Conservation (phyloP, 495 filamentous ascomycete genomes). For the Aspergillus mulundensis region DNA sequence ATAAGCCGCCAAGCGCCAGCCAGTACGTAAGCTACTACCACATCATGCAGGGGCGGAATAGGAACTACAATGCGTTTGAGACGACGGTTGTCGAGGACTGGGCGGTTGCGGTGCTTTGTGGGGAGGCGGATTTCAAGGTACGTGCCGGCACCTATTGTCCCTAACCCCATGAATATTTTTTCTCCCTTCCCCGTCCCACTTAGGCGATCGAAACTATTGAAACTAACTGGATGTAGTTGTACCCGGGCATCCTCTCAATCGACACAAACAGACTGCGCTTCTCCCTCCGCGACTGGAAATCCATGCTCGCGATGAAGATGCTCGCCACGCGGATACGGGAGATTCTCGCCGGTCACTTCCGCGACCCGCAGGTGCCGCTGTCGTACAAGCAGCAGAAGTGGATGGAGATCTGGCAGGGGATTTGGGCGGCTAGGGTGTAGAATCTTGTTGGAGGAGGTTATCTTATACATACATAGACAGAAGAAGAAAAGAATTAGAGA, state of each 20-base stretch:
- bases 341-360: slow-evolving; percentile 66
- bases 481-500: too few species aligned
- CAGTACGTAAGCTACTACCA: slow-evolving; percentile 89
- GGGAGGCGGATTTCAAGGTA: slow-evolving; percentile 78
- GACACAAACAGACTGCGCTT: slow-evolving; percentile 89
- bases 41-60: slow-evolving; percentile 84
- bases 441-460: too few species aligned
- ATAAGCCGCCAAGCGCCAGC: slow-evolving; percentile 37
- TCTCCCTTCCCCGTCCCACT: too few species aligned
- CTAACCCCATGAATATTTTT: too few species aligned
- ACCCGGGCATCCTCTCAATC: slow-evolving; percentile 77
- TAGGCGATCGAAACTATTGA: too few species aligned
- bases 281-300: slow-evolving; percentile 82
- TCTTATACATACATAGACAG: too few species aligned
- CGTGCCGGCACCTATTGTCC: too few species aligned
- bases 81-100: slow-evolving; percentile 78
- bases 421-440: slow-evolving; percentile 19
- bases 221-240: slow-evolving; percentile 50
- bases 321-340: slow-evolving; percentile 65
- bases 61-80: slow-evolving; percentile 84
- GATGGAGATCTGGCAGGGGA: slow-evolving; percentile 63
- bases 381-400: slow-evolving; percentile 66
- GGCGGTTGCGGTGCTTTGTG: slow-evolving; percentile 77
- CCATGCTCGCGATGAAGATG: slow-evolving; percentile 76
- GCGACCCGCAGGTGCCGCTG: slow-evolving; percentile 63